A percentile compares a stretch with the other conserved stretches of the same genome.
Evolutionary conservation across 768 basidiomycete genomes (phyloP).

Genomic region (Amanita molliuscula): DNA sequence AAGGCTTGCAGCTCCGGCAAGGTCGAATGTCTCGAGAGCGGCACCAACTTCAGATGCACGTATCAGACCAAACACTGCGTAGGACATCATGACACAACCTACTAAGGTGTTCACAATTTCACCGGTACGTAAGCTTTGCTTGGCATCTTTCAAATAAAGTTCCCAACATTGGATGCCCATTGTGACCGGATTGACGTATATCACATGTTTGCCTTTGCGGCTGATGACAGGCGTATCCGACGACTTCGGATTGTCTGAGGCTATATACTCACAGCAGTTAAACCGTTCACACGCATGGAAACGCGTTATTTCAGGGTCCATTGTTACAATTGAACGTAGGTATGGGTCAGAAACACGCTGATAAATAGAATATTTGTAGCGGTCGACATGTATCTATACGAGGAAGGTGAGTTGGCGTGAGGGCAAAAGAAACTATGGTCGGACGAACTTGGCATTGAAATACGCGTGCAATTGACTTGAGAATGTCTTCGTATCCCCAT

Average conservation of each 20-base stretch:
- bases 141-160: conserved; percentile 30
- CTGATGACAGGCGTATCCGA: conserved; percentile 25
- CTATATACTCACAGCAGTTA: conserved; percentile 57
- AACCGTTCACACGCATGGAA: conserved; percentile 94
- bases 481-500: conserved; percentile 90
- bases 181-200: conserved; percentile 82
- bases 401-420: background rate
- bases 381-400: conserved; percentile 76
- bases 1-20: conserved; percentile 79
- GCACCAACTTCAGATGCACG: conserved; percentile 47
- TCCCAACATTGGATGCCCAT: conserved; percentile 47
- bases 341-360: conserved; percentile 47
- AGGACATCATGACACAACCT: conserved; percentile 11
- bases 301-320: conserved; percentile 51
- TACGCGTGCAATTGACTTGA: conserved; percentile 60
- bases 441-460: conserved; percentile 52
- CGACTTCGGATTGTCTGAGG: conserved; percentile 19
- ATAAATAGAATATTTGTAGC: conserved; percentile 75
- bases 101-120: conserved; percentile 57
- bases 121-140: conserved; percentile 25
- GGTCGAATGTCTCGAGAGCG: conserved; percentile 79
- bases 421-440: background rate
- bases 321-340: conserved; percentile 48
- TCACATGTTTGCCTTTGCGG: conserved; percentile 43
- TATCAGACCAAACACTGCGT: background rate